Evolutionary conservation across 1,284 basidiomycete genomes (phyloP).

Genomic region (Ganoderma boninense): DNA sequence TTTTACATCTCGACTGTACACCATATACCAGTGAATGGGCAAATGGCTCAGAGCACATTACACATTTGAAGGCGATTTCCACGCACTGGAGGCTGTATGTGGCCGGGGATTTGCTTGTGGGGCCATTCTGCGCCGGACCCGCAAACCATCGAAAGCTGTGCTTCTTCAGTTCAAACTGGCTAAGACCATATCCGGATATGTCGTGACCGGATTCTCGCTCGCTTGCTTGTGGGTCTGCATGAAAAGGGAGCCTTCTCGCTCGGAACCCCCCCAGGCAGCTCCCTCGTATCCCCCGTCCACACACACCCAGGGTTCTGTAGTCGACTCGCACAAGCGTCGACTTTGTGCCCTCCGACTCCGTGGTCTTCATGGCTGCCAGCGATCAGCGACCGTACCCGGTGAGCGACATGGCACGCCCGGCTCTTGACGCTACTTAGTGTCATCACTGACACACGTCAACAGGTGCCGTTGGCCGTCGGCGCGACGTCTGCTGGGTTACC

Average conservation of each 20-base stretch:
- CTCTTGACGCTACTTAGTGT: neutral
- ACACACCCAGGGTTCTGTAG: neutral
- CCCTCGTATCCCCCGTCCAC: neutral
- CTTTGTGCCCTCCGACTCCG: neutral
- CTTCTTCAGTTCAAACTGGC: neutral
- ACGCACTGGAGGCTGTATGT: neutral
- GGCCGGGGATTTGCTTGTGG: neutral
- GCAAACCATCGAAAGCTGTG: conserved; percentile 3
- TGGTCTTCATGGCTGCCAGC: neutral
- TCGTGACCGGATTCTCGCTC: neutral
- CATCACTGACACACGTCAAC: neutral
- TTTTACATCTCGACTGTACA: too few relatives aligned
- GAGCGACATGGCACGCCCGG: neutral
- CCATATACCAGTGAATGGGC: too few relatives aligned
- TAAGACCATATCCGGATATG: neutral
- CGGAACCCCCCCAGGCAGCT: neutral
- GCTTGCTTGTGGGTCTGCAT: neutral
- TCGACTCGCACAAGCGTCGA: neutral
- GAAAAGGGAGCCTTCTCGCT: neutral
- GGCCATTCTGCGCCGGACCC: neutral
- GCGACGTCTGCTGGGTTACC: neutral
- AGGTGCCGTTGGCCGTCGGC: conserved; percentile 3
- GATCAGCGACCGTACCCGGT: conserved; percentile 5
- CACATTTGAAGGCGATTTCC: neutral
- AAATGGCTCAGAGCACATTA: neutral